Evolutionary conservation across 192 early-diverging fungal species (phyloP).

Genomic region (Coemansia sp.): DNA sequence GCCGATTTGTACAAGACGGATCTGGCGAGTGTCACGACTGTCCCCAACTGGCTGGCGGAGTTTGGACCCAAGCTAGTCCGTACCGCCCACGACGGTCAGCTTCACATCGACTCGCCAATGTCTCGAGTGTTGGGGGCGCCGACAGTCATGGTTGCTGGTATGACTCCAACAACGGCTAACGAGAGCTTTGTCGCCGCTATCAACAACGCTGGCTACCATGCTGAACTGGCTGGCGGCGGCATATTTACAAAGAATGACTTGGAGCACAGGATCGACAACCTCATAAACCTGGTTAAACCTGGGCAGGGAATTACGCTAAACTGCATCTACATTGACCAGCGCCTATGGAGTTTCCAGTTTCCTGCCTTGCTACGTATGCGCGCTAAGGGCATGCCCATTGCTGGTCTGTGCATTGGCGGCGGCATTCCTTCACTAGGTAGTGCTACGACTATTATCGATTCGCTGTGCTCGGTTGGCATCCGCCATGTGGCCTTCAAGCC

Average conservation of each 20-base stretch:
- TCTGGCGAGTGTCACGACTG: too few relatives aligned
- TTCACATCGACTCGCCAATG: too few relatives aligned
- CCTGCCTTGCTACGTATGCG: too few relatives aligned
- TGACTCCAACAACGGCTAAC: conserved; percentile 86
- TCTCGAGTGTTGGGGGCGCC: too few relatives aligned
- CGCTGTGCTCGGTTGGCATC: conserved; percentile 71
- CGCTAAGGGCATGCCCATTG: too few relatives aligned
- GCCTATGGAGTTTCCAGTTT: too few relatives aligned
- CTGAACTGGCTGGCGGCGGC: conserved; percentile 90
- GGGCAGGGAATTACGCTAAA: conserved; percentile 39
- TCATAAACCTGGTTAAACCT: conserved; percentile 69
- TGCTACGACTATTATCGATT: conserved; percentile 44
- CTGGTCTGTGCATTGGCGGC: conserved; percentile 53
- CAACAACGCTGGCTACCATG: conserved; percentile 29
- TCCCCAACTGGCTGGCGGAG: too few relatives aligned
- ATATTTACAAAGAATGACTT: conserved; percentile 78
- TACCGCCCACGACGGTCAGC: too few relatives aligned
- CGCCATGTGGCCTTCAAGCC: too few relatives aligned
- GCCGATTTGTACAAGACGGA: too few relatives aligned
- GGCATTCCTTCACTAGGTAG: conserved; percentile 86
- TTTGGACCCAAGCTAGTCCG: too few relatives aligned
- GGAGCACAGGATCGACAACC: conserved; percentile 69
- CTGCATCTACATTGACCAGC: too few relatives aligned
- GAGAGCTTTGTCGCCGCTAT: conserved; percentile 80
- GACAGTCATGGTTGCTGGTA: conserved; percentile 22